Conservation (phyloP, 257 asterid species). For the Hygrophila difformis region DNA sequence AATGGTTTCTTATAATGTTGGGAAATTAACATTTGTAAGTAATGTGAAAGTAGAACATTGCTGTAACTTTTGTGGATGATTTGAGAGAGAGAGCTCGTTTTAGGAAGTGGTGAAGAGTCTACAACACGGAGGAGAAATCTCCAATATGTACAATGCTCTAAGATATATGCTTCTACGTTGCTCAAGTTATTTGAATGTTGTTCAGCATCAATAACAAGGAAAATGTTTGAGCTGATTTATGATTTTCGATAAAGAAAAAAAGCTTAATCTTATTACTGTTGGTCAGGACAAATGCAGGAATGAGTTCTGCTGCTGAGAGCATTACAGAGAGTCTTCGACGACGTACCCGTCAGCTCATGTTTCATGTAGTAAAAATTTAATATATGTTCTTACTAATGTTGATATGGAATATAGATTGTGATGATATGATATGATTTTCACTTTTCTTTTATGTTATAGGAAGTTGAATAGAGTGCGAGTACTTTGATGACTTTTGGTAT, state of each 20-base stretch:
- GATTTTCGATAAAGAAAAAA: constrained; percentile 7
- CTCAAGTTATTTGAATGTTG: not conserved
- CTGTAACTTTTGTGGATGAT: no score
- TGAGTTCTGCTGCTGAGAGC: constrained; percentile 97
- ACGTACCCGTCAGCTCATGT: constrained; percentile 93
- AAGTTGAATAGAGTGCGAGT: constrained; percentile 82
- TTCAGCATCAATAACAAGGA: constrained; percentile 1
- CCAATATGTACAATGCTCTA: constrained; percentile 43
- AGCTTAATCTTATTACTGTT: constrained; percentile 9
- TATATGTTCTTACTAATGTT: constrained; percentile 7
- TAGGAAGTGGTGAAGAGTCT: constrained; percentile 98
- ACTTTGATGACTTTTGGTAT: constrained; percentile 87
- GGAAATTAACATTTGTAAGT: constrained; percentile 5
- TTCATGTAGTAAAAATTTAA: constrained; percentile 58
- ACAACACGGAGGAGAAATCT: constrained; percentile 80
- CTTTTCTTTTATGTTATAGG: constrained; percentile 34
- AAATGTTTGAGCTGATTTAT: not conserved
- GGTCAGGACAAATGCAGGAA: constrained; percentile 84
- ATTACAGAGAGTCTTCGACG: constrained; percentile 95
- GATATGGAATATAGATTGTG: not conserved
- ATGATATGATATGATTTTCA: constrained; percentile 8
- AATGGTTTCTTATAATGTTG: not conserved
- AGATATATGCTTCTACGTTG: not conserved
- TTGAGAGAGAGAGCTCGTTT: constrained; percentile 84
- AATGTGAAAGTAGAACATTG: constrained; percentile 14